phyloP scores from a whole-genome alignment of 1,284 basidiomycete species.

The Tilletia caries region DNA sequence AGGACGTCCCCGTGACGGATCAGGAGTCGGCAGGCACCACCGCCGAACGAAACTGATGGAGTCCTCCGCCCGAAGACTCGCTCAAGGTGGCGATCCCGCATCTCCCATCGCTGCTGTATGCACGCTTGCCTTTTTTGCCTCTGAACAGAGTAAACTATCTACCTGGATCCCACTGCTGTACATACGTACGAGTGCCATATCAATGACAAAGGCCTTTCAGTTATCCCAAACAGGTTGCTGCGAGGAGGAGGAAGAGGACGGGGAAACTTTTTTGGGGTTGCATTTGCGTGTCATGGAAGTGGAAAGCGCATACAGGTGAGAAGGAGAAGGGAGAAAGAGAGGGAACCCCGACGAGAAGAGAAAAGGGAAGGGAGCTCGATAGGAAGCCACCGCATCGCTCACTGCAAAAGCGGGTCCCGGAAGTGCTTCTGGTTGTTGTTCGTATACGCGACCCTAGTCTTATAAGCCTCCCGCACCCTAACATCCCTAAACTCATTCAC shows the following conservation, averaged over 20 bases:
- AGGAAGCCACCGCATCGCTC: not conserved
- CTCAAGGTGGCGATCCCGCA: not conserved
- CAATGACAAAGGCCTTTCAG: too few species aligned
- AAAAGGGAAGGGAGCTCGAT: not conserved
- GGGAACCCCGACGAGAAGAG: not conserved
- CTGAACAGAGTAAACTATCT: too few species aligned
- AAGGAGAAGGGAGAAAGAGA: too few species aligned
- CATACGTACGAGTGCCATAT: too few species aligned
- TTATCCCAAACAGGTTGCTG: too few species aligned
- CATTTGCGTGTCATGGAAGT: too few species aligned
- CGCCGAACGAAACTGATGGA: not conserved
- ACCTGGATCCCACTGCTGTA: too few species aligned
- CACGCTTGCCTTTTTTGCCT: too few species aligned
- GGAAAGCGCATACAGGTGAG: too few species aligned
- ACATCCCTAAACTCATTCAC: conserved; percentile 80
- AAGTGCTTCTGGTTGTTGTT: conserved; percentile 54
- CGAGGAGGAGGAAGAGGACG: too few species aligned
- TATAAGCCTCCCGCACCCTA: conserved; percentile 73
- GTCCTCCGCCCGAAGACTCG: not conserved
- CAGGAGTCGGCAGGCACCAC: not conserved
- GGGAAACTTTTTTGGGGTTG: too few species aligned
- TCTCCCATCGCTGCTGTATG: too few species aligned
- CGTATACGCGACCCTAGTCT: conserved; percentile 62
- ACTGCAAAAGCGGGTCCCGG: conserved; percentile 50
- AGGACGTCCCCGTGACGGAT: not conserved